Evolutionary conservation across 2,329 filamentous ascomycete species (phyloP), one percentile per base, ranked within the genome.

Genomic region (Rhynchosporium graminicola): DNA sequence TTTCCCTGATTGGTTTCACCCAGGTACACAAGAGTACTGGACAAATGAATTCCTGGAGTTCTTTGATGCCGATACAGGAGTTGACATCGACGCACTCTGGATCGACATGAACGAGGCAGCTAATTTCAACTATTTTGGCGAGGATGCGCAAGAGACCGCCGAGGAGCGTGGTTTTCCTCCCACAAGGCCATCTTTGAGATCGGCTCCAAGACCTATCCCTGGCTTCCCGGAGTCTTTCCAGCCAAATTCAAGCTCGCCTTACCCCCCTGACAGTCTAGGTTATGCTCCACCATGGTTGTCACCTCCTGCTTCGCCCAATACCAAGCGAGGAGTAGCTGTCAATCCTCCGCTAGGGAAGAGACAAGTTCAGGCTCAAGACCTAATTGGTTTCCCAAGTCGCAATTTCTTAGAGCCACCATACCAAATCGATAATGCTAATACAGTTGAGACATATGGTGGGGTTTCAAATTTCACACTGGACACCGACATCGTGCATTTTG

Each of bases 71-170:
- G 78, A 85, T 0, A 80, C 76, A 1, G 90, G 90, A 31, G 80
- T 94, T 12, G 84, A 93, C 67, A 88, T 94, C 55, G 90, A 94
- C 65, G 90, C 83, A 0, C 78, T 94, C 1, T 93, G 89, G 87
- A 90, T 91, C 67, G 89, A 91, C 68, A 85, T 89, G 83, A 86
- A 86, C 63, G 83, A 86, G 70, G 80, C 78, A 3, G 75, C 79
- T 3, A 81, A 80, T 66, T 79, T 83, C 71, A 75, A 77, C 47
- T 85, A 81, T 65, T 82, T 83, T n/a, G 86, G 83, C 70, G 74
- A 77, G 29, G 73, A 85, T 66, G 68, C 67, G 71, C 71, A 67
- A 28, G 69, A 63, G 76, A 64, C 77, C 75, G 70, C 74, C 2
- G 74, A 78, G 42, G 76, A 52, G 3, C 31, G 48, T 9, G 48